Percentiles rank a stretch among this genome's conserved stretches.
Evolutionary conservation across 441 rosid species (phyloP).

Genomic region (Gossypium schwendimanii): DNA sequence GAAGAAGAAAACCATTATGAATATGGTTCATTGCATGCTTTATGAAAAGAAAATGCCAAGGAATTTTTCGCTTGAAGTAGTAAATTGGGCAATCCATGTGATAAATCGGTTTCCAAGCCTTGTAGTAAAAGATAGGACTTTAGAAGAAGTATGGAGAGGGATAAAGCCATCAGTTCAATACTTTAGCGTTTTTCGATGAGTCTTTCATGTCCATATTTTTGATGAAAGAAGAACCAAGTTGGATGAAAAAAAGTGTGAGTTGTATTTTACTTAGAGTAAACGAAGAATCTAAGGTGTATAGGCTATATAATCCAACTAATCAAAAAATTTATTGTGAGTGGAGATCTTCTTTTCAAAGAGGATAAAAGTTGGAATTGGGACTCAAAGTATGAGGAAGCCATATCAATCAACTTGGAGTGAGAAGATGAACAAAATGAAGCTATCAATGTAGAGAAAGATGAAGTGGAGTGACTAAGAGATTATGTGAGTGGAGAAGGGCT

Average conservation of each 20-base stretch:
- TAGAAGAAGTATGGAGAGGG: neutral
- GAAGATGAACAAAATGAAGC: no score
- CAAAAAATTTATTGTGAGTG: no score
- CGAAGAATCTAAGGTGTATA: neutral
- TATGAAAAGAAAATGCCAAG: neutral
- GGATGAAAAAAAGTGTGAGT: neutral
- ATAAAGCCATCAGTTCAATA: no score
- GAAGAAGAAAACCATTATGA: neutral
- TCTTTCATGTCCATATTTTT: no score
- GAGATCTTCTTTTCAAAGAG: no score
- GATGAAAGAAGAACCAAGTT: neutral
- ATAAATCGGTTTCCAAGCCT: neutral
- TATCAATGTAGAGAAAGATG: no score
- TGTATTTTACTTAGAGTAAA: neutral
- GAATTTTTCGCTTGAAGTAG: conserved; percentile 7
- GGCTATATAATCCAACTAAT: neutral
- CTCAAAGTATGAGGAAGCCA: neutral
- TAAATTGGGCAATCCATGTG: neutral
- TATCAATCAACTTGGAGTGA: neutral
- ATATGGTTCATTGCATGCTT: neutral
- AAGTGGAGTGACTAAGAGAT: neutral
- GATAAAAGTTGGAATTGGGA: neutral
- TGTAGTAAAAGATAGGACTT: neutral
- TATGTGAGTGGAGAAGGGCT: neutral
- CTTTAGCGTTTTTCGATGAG: no score